A percentile compares a stretch with the other conserved stretches of the same genome.
Conservation (phyloP, 148 eudicot species). For the Rhododendron ovatum region DNA sequence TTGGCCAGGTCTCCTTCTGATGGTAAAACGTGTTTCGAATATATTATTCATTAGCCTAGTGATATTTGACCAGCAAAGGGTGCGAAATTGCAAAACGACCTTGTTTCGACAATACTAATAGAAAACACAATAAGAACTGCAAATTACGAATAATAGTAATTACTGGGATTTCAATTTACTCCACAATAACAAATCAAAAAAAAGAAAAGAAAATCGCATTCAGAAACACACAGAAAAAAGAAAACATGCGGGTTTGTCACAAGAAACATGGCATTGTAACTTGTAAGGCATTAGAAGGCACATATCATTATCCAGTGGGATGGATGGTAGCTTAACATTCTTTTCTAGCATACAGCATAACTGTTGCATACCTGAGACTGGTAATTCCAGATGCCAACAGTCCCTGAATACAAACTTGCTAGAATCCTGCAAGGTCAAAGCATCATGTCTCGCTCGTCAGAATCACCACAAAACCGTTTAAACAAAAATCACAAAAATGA, state of each 20-base stretch:
- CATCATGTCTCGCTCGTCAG: neutral
- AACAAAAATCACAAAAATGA: neutral
- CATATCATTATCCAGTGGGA: neutral
- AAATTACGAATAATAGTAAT: neutral
- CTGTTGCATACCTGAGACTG: constrained; percentile 54
- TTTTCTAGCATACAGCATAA: neutral
- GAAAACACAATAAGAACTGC: neutral
- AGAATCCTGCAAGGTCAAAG: constrained; percentile 48
- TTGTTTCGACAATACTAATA: neutral
- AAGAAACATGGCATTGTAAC: neutral
- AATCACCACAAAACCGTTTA: neutral
- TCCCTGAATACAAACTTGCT: constrained; percentile 72
- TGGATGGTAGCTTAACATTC: neutral
- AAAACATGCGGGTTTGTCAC: neutral
- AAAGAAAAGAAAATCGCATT: neutral
- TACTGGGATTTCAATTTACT: neutral
- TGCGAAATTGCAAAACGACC: neutral
- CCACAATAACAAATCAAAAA: neutral
- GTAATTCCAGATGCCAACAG: constrained; percentile 70
- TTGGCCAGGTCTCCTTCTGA: neutral
- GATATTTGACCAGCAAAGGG: neutral
- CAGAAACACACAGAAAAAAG: neutral
- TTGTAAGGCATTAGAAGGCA: neutral
- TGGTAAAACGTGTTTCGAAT: neutral
- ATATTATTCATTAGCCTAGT: neutral